These are phyloP conservation scores for Daedaleopsis sinensis DNA, from an alignment of 768 basidiomycete species.

Conservation along the genomic window DNA sequence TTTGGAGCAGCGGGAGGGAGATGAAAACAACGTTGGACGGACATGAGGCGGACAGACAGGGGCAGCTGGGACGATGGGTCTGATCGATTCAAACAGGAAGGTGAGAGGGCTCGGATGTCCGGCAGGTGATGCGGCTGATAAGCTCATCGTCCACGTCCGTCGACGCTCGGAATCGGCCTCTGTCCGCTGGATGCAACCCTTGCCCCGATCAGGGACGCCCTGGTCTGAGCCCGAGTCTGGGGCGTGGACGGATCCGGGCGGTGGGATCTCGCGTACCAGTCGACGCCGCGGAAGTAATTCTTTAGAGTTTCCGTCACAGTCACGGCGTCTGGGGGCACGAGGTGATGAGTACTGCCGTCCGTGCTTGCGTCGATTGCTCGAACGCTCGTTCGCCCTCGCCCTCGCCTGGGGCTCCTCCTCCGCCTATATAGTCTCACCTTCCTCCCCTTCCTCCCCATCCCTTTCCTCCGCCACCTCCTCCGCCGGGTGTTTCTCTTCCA, in stretches of 20 bases:
- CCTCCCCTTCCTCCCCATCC: constrained; percentile 11
- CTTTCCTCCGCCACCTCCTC: constrained; percentile 17
- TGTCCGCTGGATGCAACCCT: too few relatives aligned
- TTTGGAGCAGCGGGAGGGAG: constrained; percentile 20
- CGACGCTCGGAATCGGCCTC: neutral
- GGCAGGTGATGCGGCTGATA: constrained; percentile 22
- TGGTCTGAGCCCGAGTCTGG: neutral
- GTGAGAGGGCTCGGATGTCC: constrained; percentile 6
- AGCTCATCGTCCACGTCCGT: neutral
- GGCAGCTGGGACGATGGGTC: constrained; percentile 17
- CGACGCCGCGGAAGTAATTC: constrained; percentile 24
- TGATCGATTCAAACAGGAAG: constrained; percentile 13
- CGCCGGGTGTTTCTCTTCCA: constrained; percentile 20
- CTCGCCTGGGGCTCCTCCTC: neutral
- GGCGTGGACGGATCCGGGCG: neutral
- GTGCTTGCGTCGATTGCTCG: neutral
- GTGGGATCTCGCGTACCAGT: neutral
- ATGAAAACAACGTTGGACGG: constrained; percentile 53
- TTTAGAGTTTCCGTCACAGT: constrained; percentile 18
- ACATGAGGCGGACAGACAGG: constrained; percentile 22
- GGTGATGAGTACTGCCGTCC: constrained; percentile 11
- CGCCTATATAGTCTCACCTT: constrained; percentile 29
- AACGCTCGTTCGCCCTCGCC: neutral
- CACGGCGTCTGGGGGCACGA: constrained; percentile 10
- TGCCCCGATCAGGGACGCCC: too few relatives aligned